Conservation (phyloP, 352 stramenopile species). For the Pythium rishiriense region DNA sequence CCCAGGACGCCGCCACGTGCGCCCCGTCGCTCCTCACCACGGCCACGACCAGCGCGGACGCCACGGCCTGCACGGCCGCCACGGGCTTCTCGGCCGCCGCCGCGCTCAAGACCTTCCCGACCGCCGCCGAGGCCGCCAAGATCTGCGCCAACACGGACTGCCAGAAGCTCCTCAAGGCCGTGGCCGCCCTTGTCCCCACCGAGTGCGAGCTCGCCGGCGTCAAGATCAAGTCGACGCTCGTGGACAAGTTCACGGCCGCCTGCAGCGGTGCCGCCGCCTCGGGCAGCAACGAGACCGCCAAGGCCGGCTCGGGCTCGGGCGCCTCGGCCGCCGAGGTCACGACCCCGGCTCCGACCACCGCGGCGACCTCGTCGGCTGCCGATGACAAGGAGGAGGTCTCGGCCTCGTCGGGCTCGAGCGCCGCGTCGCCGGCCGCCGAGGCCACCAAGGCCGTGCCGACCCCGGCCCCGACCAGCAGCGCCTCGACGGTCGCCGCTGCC, state of each 20-base stretch:
- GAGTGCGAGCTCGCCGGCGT: conserved; percentile 14
- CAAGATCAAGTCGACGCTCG: conserved; percentile 10
- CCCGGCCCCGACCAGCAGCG: conserved; percentile 15
- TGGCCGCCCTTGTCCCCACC: conserved; percentile 15
- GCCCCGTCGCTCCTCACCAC: conserved; percentile 1
- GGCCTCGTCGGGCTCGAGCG: background rate
- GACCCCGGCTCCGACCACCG: conserved; percentile 7
- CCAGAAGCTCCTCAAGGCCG: conserved; percentile 15
- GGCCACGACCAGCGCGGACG: conserved; percentile 1
- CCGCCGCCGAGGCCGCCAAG: conserved; percentile 14
- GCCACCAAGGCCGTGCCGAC: background rate
- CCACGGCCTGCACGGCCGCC: conserved; percentile 7
- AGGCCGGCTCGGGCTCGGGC: conserved; percentile 12
- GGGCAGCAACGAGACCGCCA: background rate
- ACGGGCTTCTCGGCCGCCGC: conserved; percentile 7
- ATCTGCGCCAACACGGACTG: conserved; percentile 31
- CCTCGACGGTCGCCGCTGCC: conserved; percentile 15
- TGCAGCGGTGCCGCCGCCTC: background rate
- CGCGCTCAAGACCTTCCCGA: conserved; percentile 12
- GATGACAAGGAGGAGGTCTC: background rate
- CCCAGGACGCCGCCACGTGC: conserved; percentile 7
- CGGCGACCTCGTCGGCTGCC: background rate
- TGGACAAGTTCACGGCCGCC: conserved; percentile 18
- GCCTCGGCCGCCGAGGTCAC: conserved; percentile 2
- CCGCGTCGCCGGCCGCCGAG: background rate